Evolutionary conservation across 129 eudicot species (phyloP).

Genomic region (Escallonia herrerae): DNA sequence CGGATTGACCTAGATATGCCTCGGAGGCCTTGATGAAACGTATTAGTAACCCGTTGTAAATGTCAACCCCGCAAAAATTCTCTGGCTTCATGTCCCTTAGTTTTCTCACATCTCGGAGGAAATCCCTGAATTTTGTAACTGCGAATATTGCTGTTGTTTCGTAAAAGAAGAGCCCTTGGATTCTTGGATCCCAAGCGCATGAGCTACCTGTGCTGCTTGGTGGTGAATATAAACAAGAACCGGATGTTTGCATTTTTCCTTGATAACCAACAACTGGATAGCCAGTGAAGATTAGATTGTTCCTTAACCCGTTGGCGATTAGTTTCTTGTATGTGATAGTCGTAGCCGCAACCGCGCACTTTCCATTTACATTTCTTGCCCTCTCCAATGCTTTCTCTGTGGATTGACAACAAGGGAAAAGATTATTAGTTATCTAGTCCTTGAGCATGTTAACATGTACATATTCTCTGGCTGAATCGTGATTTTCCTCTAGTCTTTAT

Average conservation of each 20-base stretch:
- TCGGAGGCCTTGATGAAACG: constrained; percentile 59
- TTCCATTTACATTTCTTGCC: constrained; percentile 41
- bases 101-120: constrained; percentile 50
- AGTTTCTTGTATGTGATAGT: constrained; percentile 51
- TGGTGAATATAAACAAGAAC: constrained; percentile 74
- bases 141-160: constrained; percentile 68
- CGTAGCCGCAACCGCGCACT: constrained; percentile 60
- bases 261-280: constrained; percentile 79
- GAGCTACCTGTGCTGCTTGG: constrained; percentile 22
- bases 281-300: constrained; percentile 58
- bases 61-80: constrained; percentile 65
- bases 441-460: too few relatives aligned
- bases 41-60: constrained; percentile 69
- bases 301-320: constrained; percentile 67
- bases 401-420: not conserved
- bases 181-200: constrained; percentile 91
- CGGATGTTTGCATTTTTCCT: constrained; percentile 74
- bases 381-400: constrained; percentile 59
- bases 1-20: constrained; percentile 57
- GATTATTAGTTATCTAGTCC: too few relatives aligned
- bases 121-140: constrained; percentile 32
- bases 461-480: too few relatives aligned
- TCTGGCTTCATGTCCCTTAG: constrained; percentile 54
- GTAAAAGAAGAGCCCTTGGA: constrained; percentile 59
- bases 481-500: too few relatives aligned